These are phyloP conservation scores for Haematococcus sp. DNA, from an alignment of 139 green algal species.

Conservation along the genomic window DNA sequence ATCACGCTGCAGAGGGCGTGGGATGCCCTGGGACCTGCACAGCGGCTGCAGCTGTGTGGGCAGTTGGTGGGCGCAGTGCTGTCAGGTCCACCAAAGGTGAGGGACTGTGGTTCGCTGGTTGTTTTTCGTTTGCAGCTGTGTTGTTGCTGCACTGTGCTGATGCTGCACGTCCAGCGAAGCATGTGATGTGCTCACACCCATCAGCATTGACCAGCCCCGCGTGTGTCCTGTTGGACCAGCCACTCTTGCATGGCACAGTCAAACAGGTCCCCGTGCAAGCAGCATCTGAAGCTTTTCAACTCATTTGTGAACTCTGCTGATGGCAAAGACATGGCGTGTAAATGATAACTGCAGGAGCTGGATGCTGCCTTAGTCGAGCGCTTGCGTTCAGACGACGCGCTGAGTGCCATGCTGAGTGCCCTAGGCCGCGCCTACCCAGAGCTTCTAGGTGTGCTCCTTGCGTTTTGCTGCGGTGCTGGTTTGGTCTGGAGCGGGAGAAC, in stretches of 20 bases:
- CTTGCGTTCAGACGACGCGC: constrained; percentile 45
- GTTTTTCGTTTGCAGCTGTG: not conserved
- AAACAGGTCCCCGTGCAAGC: no score
- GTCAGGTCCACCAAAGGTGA: not conserved
- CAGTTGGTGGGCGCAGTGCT: constrained; percentile 30
- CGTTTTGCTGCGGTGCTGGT: not conserved
- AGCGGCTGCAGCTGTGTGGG: constrained; percentile 35
- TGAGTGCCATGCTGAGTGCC: constrained; percentile 31
- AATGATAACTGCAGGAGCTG: constrained; percentile 14
- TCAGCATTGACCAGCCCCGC: no score
- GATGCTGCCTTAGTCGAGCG: constrained; percentile 22
- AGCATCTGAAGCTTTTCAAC: no score
- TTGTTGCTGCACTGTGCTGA: no score
- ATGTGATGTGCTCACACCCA: no score
- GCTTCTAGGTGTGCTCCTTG: constrained; percentile 22
- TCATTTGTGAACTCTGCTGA: no score
- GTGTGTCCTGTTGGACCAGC: no score
- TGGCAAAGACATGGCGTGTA: no score
- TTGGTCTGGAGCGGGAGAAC: no score
- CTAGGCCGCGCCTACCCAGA: constrained; percentile 29
- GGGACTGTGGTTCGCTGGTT: not conserved
- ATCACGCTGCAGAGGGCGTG: constrained; percentile 75
- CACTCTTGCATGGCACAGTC: no score
- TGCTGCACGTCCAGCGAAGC: no score
- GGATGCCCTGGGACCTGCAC: constrained; percentile 44